phyloP scores from a whole-genome alignment of 2,329 filamentous ascomycete species.

The Penicillium occitanis region DNA sequence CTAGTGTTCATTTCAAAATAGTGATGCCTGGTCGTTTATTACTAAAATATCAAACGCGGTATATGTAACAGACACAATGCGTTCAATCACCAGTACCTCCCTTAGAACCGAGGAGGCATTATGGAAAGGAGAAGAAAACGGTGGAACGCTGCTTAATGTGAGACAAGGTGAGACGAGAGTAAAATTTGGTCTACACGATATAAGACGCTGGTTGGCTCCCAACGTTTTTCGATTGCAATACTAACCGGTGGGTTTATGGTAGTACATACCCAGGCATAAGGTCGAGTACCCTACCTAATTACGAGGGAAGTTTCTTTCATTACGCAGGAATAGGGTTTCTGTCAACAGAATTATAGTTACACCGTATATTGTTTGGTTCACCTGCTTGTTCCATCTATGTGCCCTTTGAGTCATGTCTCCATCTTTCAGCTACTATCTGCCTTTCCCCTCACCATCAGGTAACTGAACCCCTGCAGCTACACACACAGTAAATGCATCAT shows the following conservation, averaged over 20 bases:
- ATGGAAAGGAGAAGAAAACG: neutral
- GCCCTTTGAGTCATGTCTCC: neutral
- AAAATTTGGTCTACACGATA: neutral
- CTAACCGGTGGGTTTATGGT: neutral
- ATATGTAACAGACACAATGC: neutral
- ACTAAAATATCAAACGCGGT: neutral
- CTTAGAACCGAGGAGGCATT: neutral
- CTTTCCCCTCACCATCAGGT: neutral
- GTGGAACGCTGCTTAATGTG: neutral
- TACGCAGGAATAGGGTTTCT: neutral
- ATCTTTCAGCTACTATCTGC: neutral
- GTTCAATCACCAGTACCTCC: neutral
- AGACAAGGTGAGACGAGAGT: neutral
- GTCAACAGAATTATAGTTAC: neutral
- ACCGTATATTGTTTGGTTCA: neutral
- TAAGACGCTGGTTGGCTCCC: neutral
- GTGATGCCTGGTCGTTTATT: neutral
- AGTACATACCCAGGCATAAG: neutral
- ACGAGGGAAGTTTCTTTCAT: neutral
- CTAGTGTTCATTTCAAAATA: neutral
- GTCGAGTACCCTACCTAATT: neutral
- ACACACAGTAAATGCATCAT: neutral
- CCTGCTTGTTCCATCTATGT: neutral
- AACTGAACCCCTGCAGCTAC: neutral
- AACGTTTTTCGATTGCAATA: neutral